Conservation (phyloP, 805 yeast species). For the Candida verbasci region DNA sequence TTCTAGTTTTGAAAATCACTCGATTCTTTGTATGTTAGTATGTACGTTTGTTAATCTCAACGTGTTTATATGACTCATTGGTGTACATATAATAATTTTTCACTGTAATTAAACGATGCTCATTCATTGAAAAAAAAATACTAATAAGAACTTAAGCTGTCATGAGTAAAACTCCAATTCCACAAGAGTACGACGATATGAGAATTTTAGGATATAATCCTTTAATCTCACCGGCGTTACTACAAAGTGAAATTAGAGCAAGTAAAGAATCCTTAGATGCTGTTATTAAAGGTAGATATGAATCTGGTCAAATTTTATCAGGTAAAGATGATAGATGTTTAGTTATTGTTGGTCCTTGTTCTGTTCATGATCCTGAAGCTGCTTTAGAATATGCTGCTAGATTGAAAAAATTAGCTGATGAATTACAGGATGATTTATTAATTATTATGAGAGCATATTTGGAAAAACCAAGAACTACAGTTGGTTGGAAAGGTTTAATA, state of each 20-base stretch:
- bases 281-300: constrained; percentile 74
- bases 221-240: constrained; percentile 83
- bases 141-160: too few species aligned
- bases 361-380: constrained; percentile 85
- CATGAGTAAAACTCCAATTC: constrained; percentile 48
- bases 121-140: background rate
- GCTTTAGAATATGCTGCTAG: constrained; percentile 84
- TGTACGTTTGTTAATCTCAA: too few species aligned
- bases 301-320: constrained; percentile 67
- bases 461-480: constrained; percentile 98
- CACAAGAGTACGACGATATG: constrained; percentile 70
- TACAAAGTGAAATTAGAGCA: constrained; percentile 82
- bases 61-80: too few species aligned
- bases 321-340: constrained; percentile 79
- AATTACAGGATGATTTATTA: constrained; percentile 70
- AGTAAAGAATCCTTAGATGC: constrained; percentile 49
- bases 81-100: constrained; percentile 3
- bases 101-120: too few species aligned
- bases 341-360: constrained; percentile 94
- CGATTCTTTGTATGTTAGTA: too few species aligned
- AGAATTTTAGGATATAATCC: constrained; percentile 91
- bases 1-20: background rate
- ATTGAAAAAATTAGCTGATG: constrained; percentile 62
- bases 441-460: constrained; percentile 96
- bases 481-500: constrained; percentile 98